Base-by-base conservation (phyloP, 2,329 filamentous ascomycete species). In the Colletotrichum karsti region DNA sequence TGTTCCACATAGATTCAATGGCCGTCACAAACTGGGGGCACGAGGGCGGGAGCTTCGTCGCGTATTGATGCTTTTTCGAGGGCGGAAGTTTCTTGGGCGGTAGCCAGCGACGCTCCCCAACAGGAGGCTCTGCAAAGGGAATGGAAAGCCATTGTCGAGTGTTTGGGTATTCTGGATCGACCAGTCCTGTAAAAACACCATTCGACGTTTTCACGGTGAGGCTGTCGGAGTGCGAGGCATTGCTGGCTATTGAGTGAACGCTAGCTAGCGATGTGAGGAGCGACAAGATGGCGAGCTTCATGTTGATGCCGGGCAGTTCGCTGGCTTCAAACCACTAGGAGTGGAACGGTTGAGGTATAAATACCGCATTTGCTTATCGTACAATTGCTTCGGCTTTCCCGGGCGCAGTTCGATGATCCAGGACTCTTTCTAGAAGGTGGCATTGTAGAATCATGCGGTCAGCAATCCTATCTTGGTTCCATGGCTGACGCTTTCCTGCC, bases 61-160 rank as follows among this genome's bases (percentile, higher is more conserved):
- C 69, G 39, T 73, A 73, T 65, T 72, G 70, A 53, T 75, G 73
- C 37, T 73, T 69, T 35, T 63, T 59, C 3, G 76, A 73, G 12
- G 71, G 61, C 48, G 58, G 63, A 12, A 74, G 71, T 46, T 72
- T 71, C 65, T 72, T 69, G 9, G 75, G 75, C 28, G 77, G 74
- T 18, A 74, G 71, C 71, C 74, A 77, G 39, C 77, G 76, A 15
- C 74, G 72, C 5, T 71, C 65, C 13, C 67, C 70, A 8, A 80
- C 69, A 1, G 78, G 79, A 3, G 79, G 77, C 55, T 80, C 72
- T 4, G 78, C 79, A 64, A 78, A 82, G 1, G 79, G 77, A 39
- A 81, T 79, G 41, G 74, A 72, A 41, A 77, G 78, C 67, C 79
- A 82, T 63, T 81, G 78, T 20, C 75, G 75, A 2, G 78, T 77